A percentile compares a stretch with the other conserved stretches of the same genome.
These are phyloP conservation scores for Neurospora sp. DNA, from an alignment of 495 filamentous ascomycete species.

Conservation along the genomic window DNA sequence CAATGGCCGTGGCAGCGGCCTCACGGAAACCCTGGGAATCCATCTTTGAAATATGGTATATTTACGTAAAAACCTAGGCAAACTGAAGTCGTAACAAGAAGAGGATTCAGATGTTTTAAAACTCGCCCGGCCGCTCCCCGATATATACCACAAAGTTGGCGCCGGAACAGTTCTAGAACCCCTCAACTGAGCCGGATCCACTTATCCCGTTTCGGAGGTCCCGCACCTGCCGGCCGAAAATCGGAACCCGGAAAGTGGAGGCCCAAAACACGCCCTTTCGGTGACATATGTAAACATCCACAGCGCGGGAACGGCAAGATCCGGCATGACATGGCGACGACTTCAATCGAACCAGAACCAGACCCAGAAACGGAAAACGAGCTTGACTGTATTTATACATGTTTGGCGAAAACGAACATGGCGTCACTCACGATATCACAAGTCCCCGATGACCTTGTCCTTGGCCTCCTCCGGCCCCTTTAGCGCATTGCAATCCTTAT, in stretches of 20 bases:
- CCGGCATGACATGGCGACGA: neutral
- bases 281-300: neutral
- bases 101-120: neutral
- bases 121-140: neutral
- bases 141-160: neutral
- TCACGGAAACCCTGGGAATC: slow-evolving; percentile 71
- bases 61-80: neutral
- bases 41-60: slow-evolving; percentile 39
- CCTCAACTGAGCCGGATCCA: neutral
- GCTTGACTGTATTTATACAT: neutral
- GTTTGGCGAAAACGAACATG: neutral
- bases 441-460: neutral
- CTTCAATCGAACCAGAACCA: neutral
- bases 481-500: slow-evolving; percentile 2
- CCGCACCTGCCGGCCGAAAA: neutral
- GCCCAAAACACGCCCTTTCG: neutral
- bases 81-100: neutral
- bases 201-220: neutral
- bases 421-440: neutral
- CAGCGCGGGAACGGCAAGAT: neutral
- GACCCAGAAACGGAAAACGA: neutral
- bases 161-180: neutral
- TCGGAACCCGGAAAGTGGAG: neutral
- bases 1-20: slow-evolving; percentile 72
- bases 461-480: neutral